phyloP scores from a whole-genome alignment of 208 protist species.

The Crithidia fasciculata region DNA sequence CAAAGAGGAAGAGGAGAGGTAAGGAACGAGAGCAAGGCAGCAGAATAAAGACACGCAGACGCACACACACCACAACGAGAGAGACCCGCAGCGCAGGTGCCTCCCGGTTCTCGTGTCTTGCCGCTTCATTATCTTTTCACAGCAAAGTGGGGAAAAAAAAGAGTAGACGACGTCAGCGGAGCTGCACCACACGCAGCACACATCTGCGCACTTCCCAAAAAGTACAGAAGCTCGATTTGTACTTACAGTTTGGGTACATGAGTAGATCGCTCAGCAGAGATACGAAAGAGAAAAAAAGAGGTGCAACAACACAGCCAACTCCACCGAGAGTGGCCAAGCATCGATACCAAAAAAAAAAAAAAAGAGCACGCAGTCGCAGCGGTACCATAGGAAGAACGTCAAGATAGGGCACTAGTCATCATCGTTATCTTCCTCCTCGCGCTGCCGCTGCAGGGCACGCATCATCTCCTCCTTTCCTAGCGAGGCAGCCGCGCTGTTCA shows the following conservation, averaged over 20 bases:
- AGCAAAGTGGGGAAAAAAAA: background rate
- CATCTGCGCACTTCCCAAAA: background rate
- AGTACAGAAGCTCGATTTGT: background rate
- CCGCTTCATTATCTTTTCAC: too few species aligned
- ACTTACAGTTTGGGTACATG: too few species aligned
- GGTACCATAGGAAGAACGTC: too few species aligned
- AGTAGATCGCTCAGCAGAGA: too few species aligned
- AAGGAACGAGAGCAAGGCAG: too few species aligned
- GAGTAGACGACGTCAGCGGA: background rate
- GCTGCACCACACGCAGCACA: background rate
- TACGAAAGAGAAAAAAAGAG: too few species aligned
- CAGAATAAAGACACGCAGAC: background rate
- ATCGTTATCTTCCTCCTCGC: slow-evolving; percentile 42
- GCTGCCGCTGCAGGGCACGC: slow-evolving; percentile 27
- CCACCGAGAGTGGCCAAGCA: too few species aligned
- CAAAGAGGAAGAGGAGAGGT: background rate
- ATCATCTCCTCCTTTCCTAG: slow-evolving; percentile 39
- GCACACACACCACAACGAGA: background rate
- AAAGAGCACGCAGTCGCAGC: too few species aligned
- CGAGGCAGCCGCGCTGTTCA: background rate
- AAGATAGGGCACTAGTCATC: background rate
- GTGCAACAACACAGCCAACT: too few species aligned
- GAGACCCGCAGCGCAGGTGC: too few species aligned
- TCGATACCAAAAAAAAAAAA: too few species aligned
- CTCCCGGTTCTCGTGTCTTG: too few species aligned